These are phyloP conservation scores for Lentinula lateritia DNA, from an alignment of 768 basidiomycete species.

Conservation along the genomic window DNA sequence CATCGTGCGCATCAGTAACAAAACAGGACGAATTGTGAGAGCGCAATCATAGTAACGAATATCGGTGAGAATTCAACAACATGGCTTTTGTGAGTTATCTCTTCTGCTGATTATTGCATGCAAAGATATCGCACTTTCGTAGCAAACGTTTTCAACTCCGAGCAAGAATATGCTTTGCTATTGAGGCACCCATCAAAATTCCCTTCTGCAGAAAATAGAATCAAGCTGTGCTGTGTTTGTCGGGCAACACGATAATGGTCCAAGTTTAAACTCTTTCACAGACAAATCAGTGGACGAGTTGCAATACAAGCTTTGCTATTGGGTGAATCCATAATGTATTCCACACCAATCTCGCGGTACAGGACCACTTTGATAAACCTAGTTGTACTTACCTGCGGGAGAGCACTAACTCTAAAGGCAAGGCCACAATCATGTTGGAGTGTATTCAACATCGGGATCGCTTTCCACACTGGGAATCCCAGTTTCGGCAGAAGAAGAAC, in stretches of 20 bases:
- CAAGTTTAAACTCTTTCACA: neutral
- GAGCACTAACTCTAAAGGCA: neutral
- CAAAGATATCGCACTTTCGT: neutral
- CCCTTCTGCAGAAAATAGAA: neutral
- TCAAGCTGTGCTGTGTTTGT: neutral
- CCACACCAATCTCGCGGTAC: neutral
- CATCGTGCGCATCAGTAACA: neutral
- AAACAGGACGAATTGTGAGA: neutral
- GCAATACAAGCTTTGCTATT: neutral
- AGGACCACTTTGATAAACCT: neutral
- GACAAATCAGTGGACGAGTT: neutral
- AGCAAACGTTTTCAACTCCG: neutral
- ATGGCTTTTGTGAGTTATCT: neutral
- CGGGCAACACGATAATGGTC: neutral
- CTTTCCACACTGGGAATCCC: neutral
- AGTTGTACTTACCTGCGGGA: neutral
- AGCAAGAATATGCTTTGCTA: neutral
- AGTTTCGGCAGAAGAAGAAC: neutral
- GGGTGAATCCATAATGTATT: neutral
- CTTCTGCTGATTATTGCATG: neutral
- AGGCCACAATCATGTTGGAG: neutral
- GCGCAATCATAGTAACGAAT: neutral
- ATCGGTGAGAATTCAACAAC: neutral
- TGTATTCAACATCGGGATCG: neutral
- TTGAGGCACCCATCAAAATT: neutral